Evolutionary conservation across 805 yeast genomes (phyloP), one percentile per base, ranked within the genome.

Genomic region (Teunomyces funiuensis): DNA sequence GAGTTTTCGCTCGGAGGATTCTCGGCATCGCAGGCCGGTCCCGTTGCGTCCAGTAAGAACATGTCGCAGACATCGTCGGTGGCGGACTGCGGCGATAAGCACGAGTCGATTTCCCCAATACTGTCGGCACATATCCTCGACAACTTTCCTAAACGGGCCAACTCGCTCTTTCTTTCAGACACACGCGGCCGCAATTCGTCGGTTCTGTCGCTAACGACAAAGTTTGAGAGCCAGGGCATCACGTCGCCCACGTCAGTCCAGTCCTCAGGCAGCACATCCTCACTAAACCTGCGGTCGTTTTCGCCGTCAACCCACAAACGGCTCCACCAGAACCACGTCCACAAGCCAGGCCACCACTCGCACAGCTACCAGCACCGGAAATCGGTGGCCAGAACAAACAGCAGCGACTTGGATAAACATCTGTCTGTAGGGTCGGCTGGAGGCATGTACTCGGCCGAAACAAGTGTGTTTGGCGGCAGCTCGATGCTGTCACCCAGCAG

Each of bases 191-290:
- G 33, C 31, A 27, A 22, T 11, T 11, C 36, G 5, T 46, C 60
- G 29, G 46, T 52, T 37, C 52, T 48, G 44, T 63, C 69, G 2
- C 43, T 65, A 14, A 53, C 66, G 1, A 50, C 55, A 30, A 57
- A 53, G 28, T 49, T 62, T 37, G 70, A 66, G 36, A 49, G 42
- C 19, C 67, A 60, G 23, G 55, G 47, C 3, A 44, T 63, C 11
- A 27, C 49, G 14, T 57, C 63, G 1, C 58, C 63, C 5, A 39
- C 52, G 10, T 31, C 34, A 3, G 34, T 19, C 6, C 34, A 19
- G 14, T 33, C 28, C n/a, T 22, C 28, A 6, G 27, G 28, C 28
- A 25, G 37, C 18, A 22, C 19, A 17, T 22, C 28, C 13, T 33
- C 37, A 8, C 10, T 22, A 10, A 22, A 33, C 15, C 19, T 23